phyloP scores from a whole-genome alignment of 768 basidiomycete genomes.

The Panaeolus papilionaceus region DNA sequence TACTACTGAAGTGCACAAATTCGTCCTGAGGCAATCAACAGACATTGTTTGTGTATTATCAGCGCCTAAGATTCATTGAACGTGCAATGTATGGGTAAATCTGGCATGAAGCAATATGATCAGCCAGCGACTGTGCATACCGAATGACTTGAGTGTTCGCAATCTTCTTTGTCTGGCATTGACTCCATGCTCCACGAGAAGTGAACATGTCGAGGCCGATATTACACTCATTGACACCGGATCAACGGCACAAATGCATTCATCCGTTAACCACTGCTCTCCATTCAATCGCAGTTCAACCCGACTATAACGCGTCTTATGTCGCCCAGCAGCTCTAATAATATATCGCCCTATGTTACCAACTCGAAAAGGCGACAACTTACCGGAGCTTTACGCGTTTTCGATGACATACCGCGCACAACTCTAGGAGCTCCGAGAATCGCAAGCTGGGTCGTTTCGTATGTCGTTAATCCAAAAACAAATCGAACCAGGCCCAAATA shows the following conservation, averaged over 20 bases:
- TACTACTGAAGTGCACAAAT: no score
- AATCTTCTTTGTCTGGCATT: no score
- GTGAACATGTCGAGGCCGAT: background rate
- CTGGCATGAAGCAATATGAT: no score
- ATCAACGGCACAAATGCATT: background rate
- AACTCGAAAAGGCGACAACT: background rate
- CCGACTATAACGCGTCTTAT: background rate
- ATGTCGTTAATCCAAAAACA: constrained; percentile 10
- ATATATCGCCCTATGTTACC: background rate
- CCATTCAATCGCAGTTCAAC: background rate
- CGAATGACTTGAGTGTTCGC: no score
- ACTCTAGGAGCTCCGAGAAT: constrained; percentile 4
- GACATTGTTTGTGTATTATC: no score
- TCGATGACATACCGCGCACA: constrained; percentile 1
- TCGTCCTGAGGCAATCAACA: no score
- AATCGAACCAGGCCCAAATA: constrained; percentile 5
- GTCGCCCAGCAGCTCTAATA: background rate
- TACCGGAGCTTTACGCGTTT: constrained; percentile 12
- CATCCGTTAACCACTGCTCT: background rate
- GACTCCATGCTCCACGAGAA: background rate
- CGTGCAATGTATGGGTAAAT: no score
- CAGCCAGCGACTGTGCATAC: no score
- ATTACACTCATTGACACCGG: background rate
- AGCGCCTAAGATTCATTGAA: no score
- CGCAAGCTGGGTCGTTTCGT: constrained; percentile 7